Conservation (phyloP, 495 filamentous ascomycete species). For the Chaetomium cochliodes region DNA sequence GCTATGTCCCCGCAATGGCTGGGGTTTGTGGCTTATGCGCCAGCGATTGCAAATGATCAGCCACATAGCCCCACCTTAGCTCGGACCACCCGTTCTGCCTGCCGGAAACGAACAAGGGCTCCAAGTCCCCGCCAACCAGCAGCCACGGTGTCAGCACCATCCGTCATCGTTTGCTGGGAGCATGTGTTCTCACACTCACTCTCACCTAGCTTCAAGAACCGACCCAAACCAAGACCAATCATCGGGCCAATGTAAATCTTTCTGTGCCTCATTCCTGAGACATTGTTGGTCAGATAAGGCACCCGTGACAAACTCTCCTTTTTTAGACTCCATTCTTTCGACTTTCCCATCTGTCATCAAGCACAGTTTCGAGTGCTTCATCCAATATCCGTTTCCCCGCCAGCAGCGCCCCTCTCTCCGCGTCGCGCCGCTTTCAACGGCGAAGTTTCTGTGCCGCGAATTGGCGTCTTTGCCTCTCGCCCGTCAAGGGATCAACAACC, state of each 20-base stretch:
- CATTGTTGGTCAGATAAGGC: constrained; percentile 12
- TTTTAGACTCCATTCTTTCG: neutral
- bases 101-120: neutral
- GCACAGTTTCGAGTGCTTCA: neutral
- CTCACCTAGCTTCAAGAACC: neutral
- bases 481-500: neutral
- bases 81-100: constrained; percentile 9
- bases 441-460: neutral
- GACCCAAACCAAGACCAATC: constrained; percentile 16
- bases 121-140: constrained; percentile 17
- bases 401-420: constrained; percentile 6
- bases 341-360: neutral
- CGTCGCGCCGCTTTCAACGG: neutral
- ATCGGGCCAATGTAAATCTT: neutral
- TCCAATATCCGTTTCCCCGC: neutral
- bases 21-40: no score
- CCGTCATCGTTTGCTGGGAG: constrained; percentile 24
- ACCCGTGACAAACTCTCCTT: neutral
- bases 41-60: no score
- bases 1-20: neutral
- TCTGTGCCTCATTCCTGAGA: constrained; percentile 3
- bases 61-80: neutral
- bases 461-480: neutral
- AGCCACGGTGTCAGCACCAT: constrained; percentile 13
- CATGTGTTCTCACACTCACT: constrained; percentile 8